Conservation (phyloP, 73 alveolate genomes). For the Paramecium tetraurelia region DNA sequence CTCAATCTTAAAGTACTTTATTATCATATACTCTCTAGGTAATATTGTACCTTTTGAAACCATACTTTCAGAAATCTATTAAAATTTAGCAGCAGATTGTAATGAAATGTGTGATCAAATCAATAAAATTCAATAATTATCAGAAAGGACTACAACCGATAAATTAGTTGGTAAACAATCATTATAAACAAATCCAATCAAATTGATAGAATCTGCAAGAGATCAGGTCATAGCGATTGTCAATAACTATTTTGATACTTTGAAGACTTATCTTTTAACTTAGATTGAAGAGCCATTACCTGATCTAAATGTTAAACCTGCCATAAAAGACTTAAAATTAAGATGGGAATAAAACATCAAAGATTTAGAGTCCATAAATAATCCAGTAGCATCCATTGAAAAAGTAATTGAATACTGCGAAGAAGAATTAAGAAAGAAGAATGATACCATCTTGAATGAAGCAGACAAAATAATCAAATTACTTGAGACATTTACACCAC, state of each 20-base stretch:
- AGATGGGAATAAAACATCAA: neutral
- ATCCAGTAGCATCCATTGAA: neutral
- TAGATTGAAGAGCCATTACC: neutral
- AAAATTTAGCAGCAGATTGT: slow-evolving; percentile 2
- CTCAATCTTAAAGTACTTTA: neutral
- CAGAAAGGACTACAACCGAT: neutral
- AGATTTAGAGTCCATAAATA: slow-evolving; percentile 12
- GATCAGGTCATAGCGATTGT: neutral
- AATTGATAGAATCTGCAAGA: slow-evolving; percentile 15
- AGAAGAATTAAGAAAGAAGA: neutral
- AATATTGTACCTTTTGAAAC: slow-evolving; percentile 21
- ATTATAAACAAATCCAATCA: neutral
- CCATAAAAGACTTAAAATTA: neutral
- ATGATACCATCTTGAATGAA: neutral
- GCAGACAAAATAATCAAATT: neutral
- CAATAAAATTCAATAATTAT: neutral
- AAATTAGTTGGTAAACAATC: neutral
- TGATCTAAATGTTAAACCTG: neutral
- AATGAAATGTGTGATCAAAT: neutral
- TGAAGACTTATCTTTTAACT: neutral
- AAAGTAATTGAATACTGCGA: neutral
- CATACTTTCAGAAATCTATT: neutral
- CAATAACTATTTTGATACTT: slow-evolving; percentile 10
- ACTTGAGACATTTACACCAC: neutral
- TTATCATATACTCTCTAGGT: neutral